A percentile compares a stretch with the other conserved stretches of the same genome.
These are phyloP conservation scores for Dendrobium huoshanense DNA, from an alignment of 106 monocot species.

Conservation along the genomic window DNA sequence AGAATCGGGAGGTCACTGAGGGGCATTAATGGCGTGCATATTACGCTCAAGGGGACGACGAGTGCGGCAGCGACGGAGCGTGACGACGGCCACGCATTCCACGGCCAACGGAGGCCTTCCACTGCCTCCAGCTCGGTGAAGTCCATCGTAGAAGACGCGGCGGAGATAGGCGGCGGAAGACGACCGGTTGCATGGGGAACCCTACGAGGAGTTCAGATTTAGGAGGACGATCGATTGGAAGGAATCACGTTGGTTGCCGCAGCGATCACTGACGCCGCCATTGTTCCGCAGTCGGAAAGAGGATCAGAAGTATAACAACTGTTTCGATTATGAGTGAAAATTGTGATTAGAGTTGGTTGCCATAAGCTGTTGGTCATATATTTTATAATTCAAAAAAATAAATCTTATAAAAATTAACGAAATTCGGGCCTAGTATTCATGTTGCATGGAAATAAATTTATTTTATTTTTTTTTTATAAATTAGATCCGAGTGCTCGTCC, in stretches of 20 bases:
- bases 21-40: constrained; percentile 62
- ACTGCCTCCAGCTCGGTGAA: constrained; percentile 90
- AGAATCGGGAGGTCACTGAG: constrained; percentile 66
- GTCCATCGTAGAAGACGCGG: constrained; percentile 50
- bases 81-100: constrained; percentile 63
- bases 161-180: background rate
- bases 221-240: background rate
- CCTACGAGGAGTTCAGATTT: background rate
- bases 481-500: no score
- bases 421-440: no score
- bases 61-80: constrained; percentile 51
- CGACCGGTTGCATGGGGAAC: background rate
- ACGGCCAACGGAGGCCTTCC: constrained; percentile 90
- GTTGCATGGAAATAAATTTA: no score
- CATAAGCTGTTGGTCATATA: no score
- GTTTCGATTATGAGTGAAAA: no score
- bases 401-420: no score
- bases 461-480: no score
- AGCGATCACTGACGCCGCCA: background rate
- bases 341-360: no score
- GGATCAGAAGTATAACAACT: no score
- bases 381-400: no score
- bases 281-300: background rate
- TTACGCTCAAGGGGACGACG: constrained; percentile 70
- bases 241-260: background rate